Evolutionary conservation across 2,329 filamentous ascomycete species (phyloP), one percentile per base, ranked within the genome.

Genomic region (Colletotrichum agaves): DNA sequence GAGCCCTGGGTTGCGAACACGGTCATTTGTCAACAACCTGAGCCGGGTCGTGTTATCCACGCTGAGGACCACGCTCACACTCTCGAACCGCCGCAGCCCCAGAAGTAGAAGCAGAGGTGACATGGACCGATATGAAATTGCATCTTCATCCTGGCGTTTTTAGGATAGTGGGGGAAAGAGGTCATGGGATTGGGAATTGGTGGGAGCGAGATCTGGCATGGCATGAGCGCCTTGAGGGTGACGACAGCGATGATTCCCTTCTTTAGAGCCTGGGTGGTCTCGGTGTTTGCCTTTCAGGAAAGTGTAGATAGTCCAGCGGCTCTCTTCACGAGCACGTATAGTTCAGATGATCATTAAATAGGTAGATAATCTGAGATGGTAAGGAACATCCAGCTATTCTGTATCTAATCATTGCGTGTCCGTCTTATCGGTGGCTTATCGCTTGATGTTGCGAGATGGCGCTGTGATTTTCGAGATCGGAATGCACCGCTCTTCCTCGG

Each of bases 1-100:
- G 95, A 99, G 76, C 90, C 91, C 15, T 99, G 96, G 96, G 89
- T 98, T n/a, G 88, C 90, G 53, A 90, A 91, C 73, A 93, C 93
- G 35, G 84, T 91, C 19, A 93, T 97, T 46, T 99, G 96, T 78
- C 86, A 90, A 70, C 95, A 97, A 75, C 85, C 92, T 61, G 89
- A 88, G 23, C 80, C 82, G 2, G 93, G 94, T 1, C 84, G 86
- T 53, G 87, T 97, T 15, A 83, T 93, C 67, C 89, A 87, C 53
- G 92, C 92, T 2, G 85, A 89, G 10, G 91, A 92, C 57, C 96
- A 99, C 78, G 89, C 87, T 1, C 96, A 99, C 76, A 90, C 94
- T 12, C 84, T 98, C 41, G 94, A 97, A 77, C 93, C 93, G 15
- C 88, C 90, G 13, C 79, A 83, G 46, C 78, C 82, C 27, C 75